Evolutionary conservation across 176 grass and related monocot species (phyloP), one percentile per base, ranked within the genome.

Genomic region (Triticum turgidum): DNA sequence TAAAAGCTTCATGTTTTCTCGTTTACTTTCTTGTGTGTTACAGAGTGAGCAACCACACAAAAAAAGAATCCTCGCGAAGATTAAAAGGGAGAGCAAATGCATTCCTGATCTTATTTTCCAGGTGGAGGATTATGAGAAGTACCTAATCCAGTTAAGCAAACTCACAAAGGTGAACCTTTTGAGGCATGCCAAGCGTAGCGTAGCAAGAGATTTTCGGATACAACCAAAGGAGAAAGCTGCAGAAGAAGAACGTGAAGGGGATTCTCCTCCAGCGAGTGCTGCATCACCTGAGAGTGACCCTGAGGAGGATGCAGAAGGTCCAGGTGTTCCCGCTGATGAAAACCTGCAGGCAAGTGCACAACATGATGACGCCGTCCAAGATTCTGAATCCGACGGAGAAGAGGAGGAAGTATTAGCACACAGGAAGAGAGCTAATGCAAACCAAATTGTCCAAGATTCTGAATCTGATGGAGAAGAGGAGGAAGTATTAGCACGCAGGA

Each of bases 91-190:
- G 86, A 95, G 82, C 80, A 91, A 85, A 86, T 95, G 91, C 66
- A 92, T 98, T 22, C 95, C 95, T 78, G 91, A 98, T 89, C 85
- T 98, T 84, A 98, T 98, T 90, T 98, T 93, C 77, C 93, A 93
- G 65, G 93, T 98, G 34, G 93, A 98, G 87, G 91, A 98, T 79
- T 98, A 98, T 41, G 95, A 98, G 82, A 98, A 92, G 84, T 89
- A 98, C 83, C 81, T 98, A 61, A 98, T 98, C 68, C 93, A 95
- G 58, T 78, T 98, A 64, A 93, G 91, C 67, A 98, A 98, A 66
- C 73, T 90, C 39, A 90, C 87, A 18, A 93, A 95, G 80, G 67
- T 98, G 65, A 95, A 98, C 67, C 77, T 95, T 62, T 81, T 98
- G 91, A 87, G 93, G 81, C 63, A 98, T 77, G 95, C 95, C 69